phyloP scores from a whole-genome alignment of 352 stramenopile species.

The Globisporangium echinulatum region DNA sequence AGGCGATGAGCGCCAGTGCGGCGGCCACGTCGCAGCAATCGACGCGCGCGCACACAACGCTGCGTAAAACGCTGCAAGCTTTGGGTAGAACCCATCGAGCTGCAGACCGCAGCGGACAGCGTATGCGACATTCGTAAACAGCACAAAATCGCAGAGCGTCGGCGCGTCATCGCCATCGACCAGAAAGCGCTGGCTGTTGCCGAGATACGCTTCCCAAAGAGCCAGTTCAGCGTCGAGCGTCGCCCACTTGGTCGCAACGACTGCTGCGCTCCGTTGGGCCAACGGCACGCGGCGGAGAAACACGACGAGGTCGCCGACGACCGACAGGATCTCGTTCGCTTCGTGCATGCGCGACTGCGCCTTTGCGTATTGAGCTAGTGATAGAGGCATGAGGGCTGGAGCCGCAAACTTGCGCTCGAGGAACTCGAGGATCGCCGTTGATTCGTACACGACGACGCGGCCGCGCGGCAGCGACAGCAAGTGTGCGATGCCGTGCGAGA shows the following conservation, averaged over 20 bases:
- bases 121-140: constrained; percentile 85
- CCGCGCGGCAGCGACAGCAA: constrained; percentile 30
- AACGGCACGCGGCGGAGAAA: constrained; percentile 69
- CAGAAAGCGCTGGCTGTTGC: constrained; percentile 34
- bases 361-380: constrained; percentile 47
- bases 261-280: constrained; percentile 42
- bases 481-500: constrained; percentile 25
- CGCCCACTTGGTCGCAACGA: constrained; percentile 68
- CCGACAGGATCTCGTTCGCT: constrained; percentile 79
- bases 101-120: constrained; percentile 79
- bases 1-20: constrained; percentile 75
- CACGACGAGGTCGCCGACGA: constrained; percentile 73
- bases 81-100: constrained; percentile 73
- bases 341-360: constrained; percentile 77
- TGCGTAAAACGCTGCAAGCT: constrained; percentile 74
- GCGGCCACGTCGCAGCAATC: constrained; percentile 75
- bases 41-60: constrained; percentile 59
- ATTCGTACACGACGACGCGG: constrained; percentile 71
- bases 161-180: constrained; percentile 53
- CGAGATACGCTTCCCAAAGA: constrained; percentile 75
- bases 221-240: constrained; percentile 60
- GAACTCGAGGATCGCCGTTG: constrained; percentile 71
- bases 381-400: constrained; percentile 39
- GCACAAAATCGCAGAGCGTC: constrained; percentile 75
- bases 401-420: constrained; percentile 60